These are phyloP conservation scores for Globisporangium yorkense DNA, from an alignment of 352 stramenopile genomes.

Conservation along the genomic window DNA sequence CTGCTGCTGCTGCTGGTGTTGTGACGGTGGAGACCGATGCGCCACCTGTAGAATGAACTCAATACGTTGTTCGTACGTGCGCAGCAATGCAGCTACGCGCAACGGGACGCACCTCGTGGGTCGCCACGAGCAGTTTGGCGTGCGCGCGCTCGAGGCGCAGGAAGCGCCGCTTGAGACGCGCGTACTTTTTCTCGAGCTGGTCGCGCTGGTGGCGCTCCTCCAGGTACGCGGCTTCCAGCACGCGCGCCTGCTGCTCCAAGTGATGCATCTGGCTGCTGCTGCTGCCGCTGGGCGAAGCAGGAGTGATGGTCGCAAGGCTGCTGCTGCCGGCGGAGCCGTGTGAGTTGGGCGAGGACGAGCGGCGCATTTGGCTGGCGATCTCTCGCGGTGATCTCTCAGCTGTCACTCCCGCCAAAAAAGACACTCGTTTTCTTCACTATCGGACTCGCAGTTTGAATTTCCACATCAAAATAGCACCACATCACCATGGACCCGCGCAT, in stretches of 20 bases:
- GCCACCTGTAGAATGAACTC: background rate
- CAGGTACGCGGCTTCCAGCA: constrained; percentile 40
- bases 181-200: constrained; percentile 63
- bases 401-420: too few relatives aligned
- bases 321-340: background rate
- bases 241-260: constrained; percentile 24
- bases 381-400: too few relatives aligned
- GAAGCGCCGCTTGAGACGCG: constrained; percentile 60
- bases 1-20: background rate
- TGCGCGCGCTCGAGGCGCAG: constrained; percentile 52
- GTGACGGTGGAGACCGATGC: background rate
- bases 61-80: background rate
- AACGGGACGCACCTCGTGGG: constrained; percentile 5
- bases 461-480: background rate
- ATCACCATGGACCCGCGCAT: constrained; percentile 23
- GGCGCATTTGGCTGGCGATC: background rate
- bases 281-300: background rate
- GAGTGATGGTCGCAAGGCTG: background rate
- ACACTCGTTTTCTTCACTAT: too few relatives aligned
- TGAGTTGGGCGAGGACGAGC: too few relatives aligned
- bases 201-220: constrained; percentile 46
- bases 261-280: constrained; percentile 8
- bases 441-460: background rate
- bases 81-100: background rate
- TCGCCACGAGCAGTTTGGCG: constrained; percentile 26